A percentile compares a stretch with the other conserved stretches of the same genome.
phyloP scores from a whole-genome alignment of 1,139 yeast species.

The Blastobotrys raffinosifermentans region DNA sequence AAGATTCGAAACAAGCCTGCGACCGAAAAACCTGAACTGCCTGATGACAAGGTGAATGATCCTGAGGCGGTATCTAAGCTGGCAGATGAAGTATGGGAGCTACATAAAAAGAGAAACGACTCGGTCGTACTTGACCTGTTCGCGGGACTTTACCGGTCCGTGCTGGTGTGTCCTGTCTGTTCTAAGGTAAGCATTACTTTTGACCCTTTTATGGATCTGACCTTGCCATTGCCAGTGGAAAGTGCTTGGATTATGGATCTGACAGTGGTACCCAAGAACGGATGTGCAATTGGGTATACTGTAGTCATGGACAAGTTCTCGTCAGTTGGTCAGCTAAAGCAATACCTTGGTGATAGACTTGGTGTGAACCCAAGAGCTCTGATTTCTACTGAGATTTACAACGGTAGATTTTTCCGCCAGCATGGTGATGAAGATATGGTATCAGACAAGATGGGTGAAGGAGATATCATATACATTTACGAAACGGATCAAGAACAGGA shows the following conservation, averaged over 20 bases:
- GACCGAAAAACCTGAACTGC: slow-evolving; percentile 80
- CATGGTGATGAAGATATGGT: slow-evolving; percentile 61
- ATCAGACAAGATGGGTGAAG: slow-evolving; percentile 57
- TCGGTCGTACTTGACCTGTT: slow-evolving; percentile 81
- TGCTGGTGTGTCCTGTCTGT: slow-evolving; percentile 84
- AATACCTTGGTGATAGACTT: slow-evolving; percentile 45
- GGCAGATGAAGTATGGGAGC: slow-evolving; percentile 76
- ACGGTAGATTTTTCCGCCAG: slow-evolving; percentile 60
- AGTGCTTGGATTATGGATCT: slow-evolving; percentile 68
- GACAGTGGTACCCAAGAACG: slow-evolving; percentile 53
- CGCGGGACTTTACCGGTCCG: slow-evolving; percentile 86
- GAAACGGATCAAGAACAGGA: slow-evolving; percentile 39
- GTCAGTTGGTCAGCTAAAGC: slow-evolving; percentile 58
- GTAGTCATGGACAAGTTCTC: slow-evolving; percentile 68
- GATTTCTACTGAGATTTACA: slow-evolving; percentile 66
- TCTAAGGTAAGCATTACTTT: slow-evolving; percentile 77
- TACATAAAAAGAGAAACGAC: slow-evolving; percentile 75
- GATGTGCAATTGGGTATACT: slow-evolving; percentile 36
- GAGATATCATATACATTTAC: slow-evolving; percentile 65
- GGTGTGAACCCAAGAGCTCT: slow-evolving; percentile 33
- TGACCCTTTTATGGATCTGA: slow-evolving; percentile 89
- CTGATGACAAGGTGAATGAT: slow-evolving; percentile 53
- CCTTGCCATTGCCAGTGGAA: slow-evolving; percentile 80
- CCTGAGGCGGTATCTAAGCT: slow-evolving; percentile 49
- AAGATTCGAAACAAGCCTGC: slow-evolving; percentile 77